These are phyloP conservation scores for Chionographis japonica DNA, from an alignment of 106 monocot genomes.

Conservation along the genomic window DNA sequence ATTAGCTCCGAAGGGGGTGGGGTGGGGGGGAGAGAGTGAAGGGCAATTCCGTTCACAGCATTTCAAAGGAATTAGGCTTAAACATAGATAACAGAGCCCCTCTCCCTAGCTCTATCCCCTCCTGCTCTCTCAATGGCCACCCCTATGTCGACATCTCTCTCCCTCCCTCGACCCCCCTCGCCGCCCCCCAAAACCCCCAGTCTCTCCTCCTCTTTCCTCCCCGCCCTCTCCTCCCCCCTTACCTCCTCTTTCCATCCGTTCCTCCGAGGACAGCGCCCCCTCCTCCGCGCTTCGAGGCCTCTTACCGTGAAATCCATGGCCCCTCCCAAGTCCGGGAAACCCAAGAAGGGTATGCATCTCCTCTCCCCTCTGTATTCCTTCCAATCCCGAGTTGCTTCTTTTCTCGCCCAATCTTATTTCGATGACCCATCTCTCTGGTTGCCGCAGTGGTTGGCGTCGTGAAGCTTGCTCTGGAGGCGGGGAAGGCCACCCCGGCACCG, in stretches of 20 bases:
- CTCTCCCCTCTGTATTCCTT: not conserved
- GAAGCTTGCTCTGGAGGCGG: slow-evolving; percentile 92
- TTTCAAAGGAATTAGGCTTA: no score
- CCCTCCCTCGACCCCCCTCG: slow-evolving; percentile 1
- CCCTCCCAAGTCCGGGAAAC: slow-evolving; percentile 50
- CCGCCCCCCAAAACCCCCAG: not conserved
- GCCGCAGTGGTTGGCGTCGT: slow-evolving; percentile 72
- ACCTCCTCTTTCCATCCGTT: slow-evolving; percentile 2
- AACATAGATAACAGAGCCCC: not conserved
- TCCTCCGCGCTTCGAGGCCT: not conserved
- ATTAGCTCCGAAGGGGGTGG: no score
- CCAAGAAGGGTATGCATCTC: slow-evolving; percentile 59
- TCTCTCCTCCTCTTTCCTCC: slow-evolving; percentile 16
- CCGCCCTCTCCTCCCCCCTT: slow-evolving; percentile 10
- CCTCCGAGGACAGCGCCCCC: not conserved
- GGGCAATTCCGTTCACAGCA: no score
- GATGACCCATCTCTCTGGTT: not conserved
- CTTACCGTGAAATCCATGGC: slow-evolving; percentile 37
- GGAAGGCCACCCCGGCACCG: slow-evolving; percentile 97
- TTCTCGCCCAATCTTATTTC: not conserved
- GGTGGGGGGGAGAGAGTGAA: no score
- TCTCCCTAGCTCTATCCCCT: not conserved
- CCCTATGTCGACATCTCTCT: not conserved
- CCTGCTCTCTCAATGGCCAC: not conserved
- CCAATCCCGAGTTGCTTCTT: not conserved